Base-by-base conservation (phyloP, 768 basidiomycete genomes). In the Mycena capillaripes region DNA sequence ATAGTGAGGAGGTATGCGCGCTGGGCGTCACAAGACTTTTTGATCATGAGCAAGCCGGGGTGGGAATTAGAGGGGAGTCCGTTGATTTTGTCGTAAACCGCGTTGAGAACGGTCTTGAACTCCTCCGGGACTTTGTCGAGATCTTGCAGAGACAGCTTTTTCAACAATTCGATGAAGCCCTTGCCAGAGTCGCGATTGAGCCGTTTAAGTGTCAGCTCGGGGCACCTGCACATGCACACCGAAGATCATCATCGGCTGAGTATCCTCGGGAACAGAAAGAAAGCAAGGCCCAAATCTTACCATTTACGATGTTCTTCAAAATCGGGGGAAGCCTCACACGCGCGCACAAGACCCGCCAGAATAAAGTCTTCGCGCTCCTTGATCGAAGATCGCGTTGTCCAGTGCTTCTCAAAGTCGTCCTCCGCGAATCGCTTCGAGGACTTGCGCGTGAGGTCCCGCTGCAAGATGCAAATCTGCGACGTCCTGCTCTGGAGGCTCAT, bases 321-420 rank as follows among this genome's bases (percentile, higher is more conserved):
- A 52, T 75, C 73, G 2, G 70, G 76, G 17, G 67, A 68, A 16
- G 75, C 75, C 9, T 63, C 30, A n/a, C 76, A 76, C 25, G 73
- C 64, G 19, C 76, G 61, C 3, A 65, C 55, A 19, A 76, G 73
- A 25, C 76, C 76, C 52, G 72, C 76, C 16, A 76, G 21, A 27
- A 75, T 70, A 56, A 69, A 70, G n/a, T 70, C 69, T 29, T 76
- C 76, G 34, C 76, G 74, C 48, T 76, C 56, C 19, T 69, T 53
- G 11, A 29, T 38, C 6, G 70, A 70, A 44, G 67, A 76, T 16
- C 57, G 48, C 29, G 56, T 63, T 14, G 53, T 76, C 74, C 76
- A 76, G 5, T 70, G 52, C 2, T 62, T 16, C 55, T 72, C 76
- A 44, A 76, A 75, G 61, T 76, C 70, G 42, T 76, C 67, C 25